Evolutionary conservation across 139 green algal genomes (phyloP).

Genomic region (Picochlorum sp.): DNA sequence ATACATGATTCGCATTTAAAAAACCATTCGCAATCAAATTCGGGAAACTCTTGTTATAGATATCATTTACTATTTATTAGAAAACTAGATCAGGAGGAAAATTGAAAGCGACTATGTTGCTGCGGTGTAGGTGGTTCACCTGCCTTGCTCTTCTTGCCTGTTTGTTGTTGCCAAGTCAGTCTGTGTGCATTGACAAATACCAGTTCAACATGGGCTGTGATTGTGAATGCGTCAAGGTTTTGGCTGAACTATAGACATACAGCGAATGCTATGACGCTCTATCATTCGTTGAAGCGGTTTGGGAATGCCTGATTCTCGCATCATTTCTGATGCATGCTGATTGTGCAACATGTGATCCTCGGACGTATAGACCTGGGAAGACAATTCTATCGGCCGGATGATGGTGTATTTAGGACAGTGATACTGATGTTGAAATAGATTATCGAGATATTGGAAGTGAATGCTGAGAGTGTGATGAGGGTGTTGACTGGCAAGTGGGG

Average conservation of each 20-base stretch:
- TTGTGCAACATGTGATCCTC: constrained; percentile 77
- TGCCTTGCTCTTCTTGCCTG: no score
- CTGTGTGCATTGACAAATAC: neutral
- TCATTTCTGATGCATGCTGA: constrained; percentile 95
- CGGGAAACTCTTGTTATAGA: no score
- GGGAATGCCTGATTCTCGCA: constrained; percentile 86
- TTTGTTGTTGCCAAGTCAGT: no score
- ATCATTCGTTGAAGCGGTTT: constrained; percentile 66
- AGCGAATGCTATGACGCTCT: constrained; percentile 68
- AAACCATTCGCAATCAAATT: no score
- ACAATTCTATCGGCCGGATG: neutral
- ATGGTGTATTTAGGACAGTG: constrained; percentile 50
- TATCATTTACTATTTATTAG: no score
- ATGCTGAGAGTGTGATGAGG: constrained; percentile 71
- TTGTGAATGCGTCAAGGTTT: constrained; percentile 61
- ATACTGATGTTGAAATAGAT: constrained; percentile 73
- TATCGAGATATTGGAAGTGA: constrained; percentile 88
- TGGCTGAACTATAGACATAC: constrained; percentile 87
- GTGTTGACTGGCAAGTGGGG: constrained; percentile 58
- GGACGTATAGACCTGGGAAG: constrained; percentile 59
- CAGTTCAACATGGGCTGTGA: constrained; percentile 68
- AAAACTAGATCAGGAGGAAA: no score
- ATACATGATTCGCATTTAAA: no score
- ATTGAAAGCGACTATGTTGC: no score
- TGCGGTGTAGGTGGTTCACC: no score